A percentile compares a stretch with the other conserved stretches of the same genome.
Conservation (phyloP, 1,284 basidiomycete genomes). For the Malassezia nana region DNA sequence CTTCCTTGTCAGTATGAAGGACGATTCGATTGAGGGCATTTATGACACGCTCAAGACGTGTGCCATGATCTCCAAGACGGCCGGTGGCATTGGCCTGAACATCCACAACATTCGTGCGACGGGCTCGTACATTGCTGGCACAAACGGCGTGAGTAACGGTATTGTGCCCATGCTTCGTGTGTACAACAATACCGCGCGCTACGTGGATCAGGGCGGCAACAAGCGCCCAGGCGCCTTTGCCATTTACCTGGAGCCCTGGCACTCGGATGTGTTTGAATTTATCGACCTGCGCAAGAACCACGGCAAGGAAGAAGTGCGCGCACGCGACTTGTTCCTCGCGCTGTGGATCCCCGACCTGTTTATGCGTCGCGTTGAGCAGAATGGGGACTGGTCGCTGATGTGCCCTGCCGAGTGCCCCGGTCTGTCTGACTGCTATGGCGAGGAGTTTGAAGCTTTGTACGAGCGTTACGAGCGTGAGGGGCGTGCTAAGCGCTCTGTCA, state of each 20-base stretch:
- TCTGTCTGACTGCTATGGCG: conserved; percentile 78
- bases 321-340: conserved; percentile 94
- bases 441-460: conserved; percentile 83
- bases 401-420: conserved; percentile 93
- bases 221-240: conserved; percentile 98
- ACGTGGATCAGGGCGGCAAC: conserved; percentile 98
- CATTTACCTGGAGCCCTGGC: conserved; percentile 96
- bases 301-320: conserved; percentile 94
- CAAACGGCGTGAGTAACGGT: conserved; percentile 95
- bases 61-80: conserved; percentile 98
- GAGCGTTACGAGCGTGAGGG: conserved; percentile 84
- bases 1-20: conserved; percentile 97
- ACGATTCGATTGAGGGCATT: conserved; percentile 97
- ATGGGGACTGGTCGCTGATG: conserved; percentile 89
- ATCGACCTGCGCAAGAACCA: conserved; percentile 97
- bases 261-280: conserved; percentile 95
- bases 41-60: conserved; percentile 97
- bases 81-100: conserved; percentile 90
- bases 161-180: conserved; percentile 99
- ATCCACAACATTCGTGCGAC: conserved; percentile 97
- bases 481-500: conserved; percentile 72
- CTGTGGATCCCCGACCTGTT: conserved; percentile 98
- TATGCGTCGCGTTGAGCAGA: conserved; percentile 51
- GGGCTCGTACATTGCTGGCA: conserved; percentile 76
- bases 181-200: conserved; percentile 95